These are phyloP conservation scores for Phytopythium helicoides DNA, from an alignment of 352 stramenopile genomes.

Conservation along the genomic window DNA sequence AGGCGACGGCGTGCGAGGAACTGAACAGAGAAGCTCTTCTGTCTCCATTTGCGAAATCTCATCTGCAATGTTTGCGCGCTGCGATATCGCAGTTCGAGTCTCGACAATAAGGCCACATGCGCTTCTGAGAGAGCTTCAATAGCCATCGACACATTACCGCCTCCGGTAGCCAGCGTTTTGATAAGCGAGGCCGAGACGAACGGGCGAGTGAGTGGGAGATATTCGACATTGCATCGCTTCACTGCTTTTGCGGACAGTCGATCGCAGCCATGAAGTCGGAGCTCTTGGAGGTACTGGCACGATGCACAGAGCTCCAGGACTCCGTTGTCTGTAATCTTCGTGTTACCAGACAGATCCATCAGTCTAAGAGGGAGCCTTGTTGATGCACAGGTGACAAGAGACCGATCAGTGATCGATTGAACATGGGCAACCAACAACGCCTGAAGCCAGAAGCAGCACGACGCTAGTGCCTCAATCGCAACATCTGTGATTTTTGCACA, in stretches of 20 bases:
- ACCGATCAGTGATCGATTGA: constrained; percentile 42
- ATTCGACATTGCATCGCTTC: constrained; percentile 21
- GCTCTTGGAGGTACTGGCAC: constrained; percentile 48
- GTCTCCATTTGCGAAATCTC: constrained; percentile 40
- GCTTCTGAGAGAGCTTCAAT: constrained; percentile 26
- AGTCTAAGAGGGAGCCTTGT: constrained; percentile 38
- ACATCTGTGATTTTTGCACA: constrained; percentile 51
- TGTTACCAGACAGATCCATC: constrained; percentile 61
- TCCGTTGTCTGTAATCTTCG: constrained; percentile 49
- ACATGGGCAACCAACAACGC: constrained; percentile 37
- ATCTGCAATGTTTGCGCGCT: constrained; percentile 37
- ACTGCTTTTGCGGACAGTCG: constrained; percentile 39
- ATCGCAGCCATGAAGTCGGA: constrained; percentile 65
- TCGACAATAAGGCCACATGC: constrained; percentile 33
- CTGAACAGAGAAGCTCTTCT: constrained; percentile 30
- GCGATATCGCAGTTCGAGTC: constrained; percentile 34
- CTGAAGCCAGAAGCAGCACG: constrained; percentile 33
- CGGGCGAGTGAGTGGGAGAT: constrained; percentile 43
- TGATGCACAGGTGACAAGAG: constrained; percentile 37
- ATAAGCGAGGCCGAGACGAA: constrained; percentile 27
- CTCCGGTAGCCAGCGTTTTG: constrained; percentile 38
- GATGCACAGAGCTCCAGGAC: constrained; percentile 28
- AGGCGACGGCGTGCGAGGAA: constrained; percentile 41
- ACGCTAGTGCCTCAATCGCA: constrained; percentile 46
- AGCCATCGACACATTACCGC: constrained; percentile 23